A percentile compares a stretch with the other conserved stretches of the same genome.
phyloP scores from a whole-genome alignment of 345 rosid genomes.

The Citrus hindsii region DNA sequence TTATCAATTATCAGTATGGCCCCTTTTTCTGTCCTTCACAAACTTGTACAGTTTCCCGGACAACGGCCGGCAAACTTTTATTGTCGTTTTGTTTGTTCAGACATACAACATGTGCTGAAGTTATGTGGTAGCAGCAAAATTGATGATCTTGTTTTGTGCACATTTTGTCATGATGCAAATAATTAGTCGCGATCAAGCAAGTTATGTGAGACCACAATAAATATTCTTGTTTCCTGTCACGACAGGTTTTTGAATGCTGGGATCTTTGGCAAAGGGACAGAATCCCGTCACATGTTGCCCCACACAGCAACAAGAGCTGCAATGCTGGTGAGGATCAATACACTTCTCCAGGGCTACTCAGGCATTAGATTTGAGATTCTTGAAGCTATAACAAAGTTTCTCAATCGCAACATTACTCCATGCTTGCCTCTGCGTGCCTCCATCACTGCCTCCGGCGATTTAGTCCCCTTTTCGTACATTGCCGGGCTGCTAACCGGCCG shows the following conservation, averaged over 20 bases:
- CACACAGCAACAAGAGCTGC: slow-evolving; percentile 34
- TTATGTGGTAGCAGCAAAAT: neutral
- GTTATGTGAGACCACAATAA: neutral
- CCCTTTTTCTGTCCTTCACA: neutral
- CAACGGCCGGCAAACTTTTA: neutral
- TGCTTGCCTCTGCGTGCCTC: slow-evolving; percentile 34
- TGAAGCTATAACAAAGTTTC: slow-evolving; percentile 29
- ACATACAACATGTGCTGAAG: neutral
- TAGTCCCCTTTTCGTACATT: slow-evolving; percentile 32
- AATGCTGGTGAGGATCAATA: slow-evolving; percentile 38
- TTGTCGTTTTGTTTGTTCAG: no score
- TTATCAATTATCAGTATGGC: neutral
- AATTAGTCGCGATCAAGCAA: neutral
- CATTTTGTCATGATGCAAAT: neutral
- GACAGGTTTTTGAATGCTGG: slow-evolving; percentile 38
- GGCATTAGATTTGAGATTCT: slow-evolving; percentile 39
- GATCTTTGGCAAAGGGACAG: slow-evolving; percentile 29
- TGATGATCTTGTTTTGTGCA: neutral
- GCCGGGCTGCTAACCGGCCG: slow-evolving; percentile 36
- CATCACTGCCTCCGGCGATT: slow-evolving; percentile 31
- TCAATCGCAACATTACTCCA: slow-evolving; percentile 35
- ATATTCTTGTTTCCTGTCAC: neutral
- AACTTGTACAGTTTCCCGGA: no score
- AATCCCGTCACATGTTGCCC: slow-evolving; percentile 23
- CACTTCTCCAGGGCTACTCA: slow-evolving; percentile 42